Evolutionary conservation across 2,329 filamentous ascomycete species (phyloP).

Genomic region (Claviceps quebecensis): DNA sequence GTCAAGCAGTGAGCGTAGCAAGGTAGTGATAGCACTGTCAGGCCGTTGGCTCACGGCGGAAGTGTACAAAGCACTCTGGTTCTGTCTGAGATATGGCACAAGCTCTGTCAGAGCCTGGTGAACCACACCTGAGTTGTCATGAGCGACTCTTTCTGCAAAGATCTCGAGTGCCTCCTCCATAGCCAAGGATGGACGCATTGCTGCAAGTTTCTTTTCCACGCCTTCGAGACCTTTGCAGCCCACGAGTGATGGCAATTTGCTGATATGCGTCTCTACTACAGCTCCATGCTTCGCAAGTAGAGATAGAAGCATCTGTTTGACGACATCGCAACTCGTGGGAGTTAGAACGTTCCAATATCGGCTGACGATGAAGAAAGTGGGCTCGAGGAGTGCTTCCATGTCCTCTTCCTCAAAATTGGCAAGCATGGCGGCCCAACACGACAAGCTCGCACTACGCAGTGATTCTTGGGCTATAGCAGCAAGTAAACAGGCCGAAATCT

Average conservation of each 20-base stretch:
- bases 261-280: conserved; percentile 51
- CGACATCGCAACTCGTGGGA: conserved; percentile 41
- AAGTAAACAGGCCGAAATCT: conserved; percentile 86
- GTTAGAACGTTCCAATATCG: conserved; percentile 65
- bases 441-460: conserved; percentile 66
- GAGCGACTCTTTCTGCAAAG: conserved; percentile 59
- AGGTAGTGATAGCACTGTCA: conserved; percentile 53
- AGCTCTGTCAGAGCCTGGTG: conserved; percentile 70
- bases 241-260: conserved; percentile 64
- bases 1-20: conserved; percentile 71
- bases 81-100: conserved; percentile 51
- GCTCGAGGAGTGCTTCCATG: conserved; percentile 66
- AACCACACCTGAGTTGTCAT: conserved; percentile 79
- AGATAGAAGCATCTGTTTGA: conserved; percentile 47
- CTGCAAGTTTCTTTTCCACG: conserved; percentile 50
- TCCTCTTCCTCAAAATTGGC: conserved; percentile 63
- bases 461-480: conserved; percentile 63
- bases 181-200: conserved; percentile 38
- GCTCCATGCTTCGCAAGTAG: conserved; percentile 49
- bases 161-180: conserved; percentile 5
- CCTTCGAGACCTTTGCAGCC: conserved; percentile 55
- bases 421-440: conserved; percentile 72
- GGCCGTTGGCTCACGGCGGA: conserved; percentile 74
- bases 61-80: conserved; percentile 68
- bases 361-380: conserved; percentile 76